Percentiles rank a stretch among this genome's conserved stretches.
Evolutionary conservation across 805 yeast species (phyloP).

Genomic region (Candida schatavii): DNA sequence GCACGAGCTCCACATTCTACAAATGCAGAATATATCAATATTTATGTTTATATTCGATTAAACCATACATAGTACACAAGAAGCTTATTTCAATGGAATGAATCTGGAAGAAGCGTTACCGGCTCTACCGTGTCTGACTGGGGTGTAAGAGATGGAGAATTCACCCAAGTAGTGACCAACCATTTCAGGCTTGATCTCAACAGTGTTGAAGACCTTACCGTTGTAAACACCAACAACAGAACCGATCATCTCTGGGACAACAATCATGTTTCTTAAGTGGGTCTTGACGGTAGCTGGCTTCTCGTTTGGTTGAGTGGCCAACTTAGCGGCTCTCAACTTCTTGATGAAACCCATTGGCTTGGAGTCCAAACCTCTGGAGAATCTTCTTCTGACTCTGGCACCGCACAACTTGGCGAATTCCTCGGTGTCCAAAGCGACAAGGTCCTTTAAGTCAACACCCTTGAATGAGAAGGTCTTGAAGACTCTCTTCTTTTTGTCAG

Average conservation of each 20-base stretch:
- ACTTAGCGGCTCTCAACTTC: conserved; percentile 97
- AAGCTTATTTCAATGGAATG: conserved; percentile 58
- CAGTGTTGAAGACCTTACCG: conserved; percentile 99
- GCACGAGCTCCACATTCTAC: too few species aligned
- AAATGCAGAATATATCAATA: conserved; percentile 2
- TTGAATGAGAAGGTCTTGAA: conserved; percentile 98
- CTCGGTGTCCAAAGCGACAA: conserved; percentile 91
- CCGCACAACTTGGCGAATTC: conserved; percentile 95
- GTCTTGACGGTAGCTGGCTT: conserved; percentile 98
- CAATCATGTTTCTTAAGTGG: conserved; percentile 97
- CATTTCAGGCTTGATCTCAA: conserved; percentile 99
- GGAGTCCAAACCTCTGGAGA: conserved; percentile 93
- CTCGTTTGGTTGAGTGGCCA: conserved; percentile 85
- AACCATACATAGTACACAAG: conserved; percentile 11
- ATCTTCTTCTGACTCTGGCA: conserved; percentile 99
- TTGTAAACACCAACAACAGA: conserved; percentile 98
- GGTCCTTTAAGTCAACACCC: conserved; percentile 95
- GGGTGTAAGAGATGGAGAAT: conserved; percentile 99
- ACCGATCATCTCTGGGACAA: conserved; percentile 99
- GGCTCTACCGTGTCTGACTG: conserved; percentile 99
- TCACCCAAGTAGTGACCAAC: conserved; percentile 99
- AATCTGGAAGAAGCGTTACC: conserved; percentile 80
- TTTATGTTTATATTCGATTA: conserved; percentile 10
- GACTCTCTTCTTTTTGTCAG: conserved; percentile 78
- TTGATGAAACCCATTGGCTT: conserved; percentile 95